Evolutionary conservation across 495 filamentous ascomycete genomes (phyloP), one percentile per base, ranked within the genome.

Genomic region (Lindgomyces ingoldianus): DNA sequence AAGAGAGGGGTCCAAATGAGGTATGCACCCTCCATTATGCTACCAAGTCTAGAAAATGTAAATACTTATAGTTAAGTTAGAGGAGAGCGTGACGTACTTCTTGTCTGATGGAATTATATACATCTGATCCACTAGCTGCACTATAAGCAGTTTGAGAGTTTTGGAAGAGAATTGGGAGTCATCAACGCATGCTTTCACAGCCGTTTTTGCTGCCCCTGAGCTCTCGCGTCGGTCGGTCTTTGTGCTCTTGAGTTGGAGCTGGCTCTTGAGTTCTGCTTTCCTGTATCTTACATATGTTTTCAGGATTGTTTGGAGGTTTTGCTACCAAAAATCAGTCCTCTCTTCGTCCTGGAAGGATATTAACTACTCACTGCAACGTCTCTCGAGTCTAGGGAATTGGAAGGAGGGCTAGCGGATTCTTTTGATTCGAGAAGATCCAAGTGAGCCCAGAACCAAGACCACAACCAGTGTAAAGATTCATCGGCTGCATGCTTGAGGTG

Each of bases 401-500:
- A 6, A 6, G 33, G 6, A 39, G 33, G 33, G 14, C 14, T 14
- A 6, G 14, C 33, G 14, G 6, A 14, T 39, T 6, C 33, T 39
- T 39, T 14, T 6, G 33, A 39, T 14, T 6, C 33, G 33, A 39
- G 33, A 14, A 51, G 56, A 48, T 74, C 63, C 27, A 88, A 69
- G 44, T 79, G 71, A 29, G 73, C 76, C 93, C 93, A 98, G 75
- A 96, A 96, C 70, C 88, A 87, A 39, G 82, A 80, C 91, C 91
- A 96, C 50, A 97, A 81, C 93, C 93, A 97, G 27, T 81, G 83
- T 52, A 98, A 77, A 1, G 86, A 90, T 66, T 86, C 83, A 64
- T 80, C 67, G 1, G 87, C 81, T 4, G 88, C 85, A 12, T 79
- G 79, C 55, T 90, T 80, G 56, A 97, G 76, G 25, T 90, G 83